These are phyloP conservation scores for Nitzschia inconspicua DNA, from an alignment of 108 stramenopile genomes.

Conservation along the genomic window DNA sequence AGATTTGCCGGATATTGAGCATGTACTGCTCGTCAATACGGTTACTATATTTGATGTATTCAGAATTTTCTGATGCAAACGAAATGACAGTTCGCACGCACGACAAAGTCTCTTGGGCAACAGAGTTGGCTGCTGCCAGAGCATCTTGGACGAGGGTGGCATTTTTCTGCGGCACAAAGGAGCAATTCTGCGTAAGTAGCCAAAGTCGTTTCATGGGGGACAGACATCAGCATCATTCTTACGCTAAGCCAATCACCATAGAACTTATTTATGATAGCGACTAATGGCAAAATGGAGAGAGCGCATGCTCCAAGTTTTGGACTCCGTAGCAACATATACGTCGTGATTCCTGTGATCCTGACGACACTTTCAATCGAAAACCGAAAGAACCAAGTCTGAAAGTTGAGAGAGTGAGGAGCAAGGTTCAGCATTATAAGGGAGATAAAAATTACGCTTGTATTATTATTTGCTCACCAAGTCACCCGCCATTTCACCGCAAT, in stretches of 20 bases:
- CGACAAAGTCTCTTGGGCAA: conserved; percentile 79
- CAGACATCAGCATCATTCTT: too few relatives aligned
- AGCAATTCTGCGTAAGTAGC: too few relatives aligned
- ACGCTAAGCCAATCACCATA: conserved; percentile 81
- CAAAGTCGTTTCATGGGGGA: too few relatives aligned
- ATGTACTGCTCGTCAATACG: conserved; percentile 71
- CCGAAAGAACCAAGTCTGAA: conserved; percentile 89
- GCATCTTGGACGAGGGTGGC: conserved; percentile 78
- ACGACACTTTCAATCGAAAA: conserved; percentile 85
- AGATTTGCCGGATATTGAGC: conserved; percentile 77
- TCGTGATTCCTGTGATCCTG: conserved; percentile 74
- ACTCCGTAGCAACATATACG: conserved; percentile 78
- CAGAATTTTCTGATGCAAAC: conserved; percentile 72
- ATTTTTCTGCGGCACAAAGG: too few relatives aligned
- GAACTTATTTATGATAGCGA: conserved; percentile 75
- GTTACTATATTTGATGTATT: conserved; percentile 59
- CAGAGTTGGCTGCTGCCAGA: conserved; percentile 75
- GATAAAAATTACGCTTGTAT: conserved; percentile 1
- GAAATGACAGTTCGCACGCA: conserved; percentile 83
- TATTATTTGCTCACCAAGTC: conserved; percentile 7
- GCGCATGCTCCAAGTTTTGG: conserved; percentile 73
- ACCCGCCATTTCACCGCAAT: conserved; percentile 86
- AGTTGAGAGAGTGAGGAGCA: neutral
- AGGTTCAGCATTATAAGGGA: neutral
- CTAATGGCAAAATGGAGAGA: conserved; percentile 73